Evolutionary conservation across 2,329 filamentous ascomycete species (phyloP).

Genomic region (Exserohilum turcica): DNA sequence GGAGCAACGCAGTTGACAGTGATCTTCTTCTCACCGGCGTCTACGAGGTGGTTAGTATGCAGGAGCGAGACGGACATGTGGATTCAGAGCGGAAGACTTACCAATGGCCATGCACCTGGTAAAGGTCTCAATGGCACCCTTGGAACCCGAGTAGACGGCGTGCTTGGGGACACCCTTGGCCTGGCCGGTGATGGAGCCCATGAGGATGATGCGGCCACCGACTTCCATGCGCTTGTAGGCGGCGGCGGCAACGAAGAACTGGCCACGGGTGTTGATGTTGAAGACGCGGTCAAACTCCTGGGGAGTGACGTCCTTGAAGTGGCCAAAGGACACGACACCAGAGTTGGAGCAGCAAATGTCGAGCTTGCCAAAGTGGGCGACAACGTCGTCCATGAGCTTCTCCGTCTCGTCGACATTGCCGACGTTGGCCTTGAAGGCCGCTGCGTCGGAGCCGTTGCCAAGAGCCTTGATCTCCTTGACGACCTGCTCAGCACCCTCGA

Average conservation of each 20-base stretch:
- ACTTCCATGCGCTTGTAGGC: constrained; percentile 60
- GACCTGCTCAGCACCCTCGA: constrained; percentile 67
- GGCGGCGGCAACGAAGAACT: constrained; percentile 66
- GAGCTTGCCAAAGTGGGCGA: constrained; percentile 68
- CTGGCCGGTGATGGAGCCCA: constrained; percentile 63
- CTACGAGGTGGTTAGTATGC: constrained; percentile 33
- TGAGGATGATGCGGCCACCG: constrained; percentile 59
- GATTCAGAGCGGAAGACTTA: constrained; percentile 25
- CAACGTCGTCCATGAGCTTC: constrained; percentile 66
- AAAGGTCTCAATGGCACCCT: constrained; percentile 61
- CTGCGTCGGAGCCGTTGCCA: constrained; percentile 64
- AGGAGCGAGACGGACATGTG: background rate
- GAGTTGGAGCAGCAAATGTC: constrained; percentile 74
- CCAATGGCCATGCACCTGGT: constrained; percentile 60
- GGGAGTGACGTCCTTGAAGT: constrained; percentile 59
- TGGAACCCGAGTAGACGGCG: constrained; percentile 59
- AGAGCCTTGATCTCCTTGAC: constrained; percentile 68
- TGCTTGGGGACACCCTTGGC: constrained; percentile 62
- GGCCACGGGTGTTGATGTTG: constrained; percentile 65
- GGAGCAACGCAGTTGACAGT: constrained; percentile 66
- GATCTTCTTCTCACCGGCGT: constrained; percentile 60
- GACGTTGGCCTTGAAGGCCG: constrained; percentile 71
- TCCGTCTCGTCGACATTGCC: constrained; percentile 67
- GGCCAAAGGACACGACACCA: constrained; percentile 61
- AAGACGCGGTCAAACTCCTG: constrained; percentile 65